Evolutionary conservation across 225 moss, liverwort and hornwort species (phyloP), one percentile per base, ranked within the genome.

Genomic region (Thuidium tamariscinum): DNA sequence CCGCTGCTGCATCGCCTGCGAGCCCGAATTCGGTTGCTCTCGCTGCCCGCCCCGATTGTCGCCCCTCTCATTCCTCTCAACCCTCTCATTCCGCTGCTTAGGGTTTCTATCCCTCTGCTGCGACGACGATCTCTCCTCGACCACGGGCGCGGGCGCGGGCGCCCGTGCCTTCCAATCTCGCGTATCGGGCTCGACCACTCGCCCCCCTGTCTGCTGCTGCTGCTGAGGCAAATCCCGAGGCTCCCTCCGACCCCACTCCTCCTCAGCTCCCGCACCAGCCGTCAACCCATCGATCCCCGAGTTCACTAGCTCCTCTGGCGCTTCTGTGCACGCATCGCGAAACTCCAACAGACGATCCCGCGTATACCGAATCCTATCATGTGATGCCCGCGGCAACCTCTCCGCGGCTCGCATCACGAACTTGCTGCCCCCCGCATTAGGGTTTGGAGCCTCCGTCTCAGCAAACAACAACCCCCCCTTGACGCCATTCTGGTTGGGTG

Each of bases 91-190:
- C 60, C 89, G 84, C 87, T 74, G 92, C 94, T 89, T 93, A 88
- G 74, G 93, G 87, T 88, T 94, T 81, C 90, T 89, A 3, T 96
- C 94, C 69, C 92, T 91, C 89, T 94, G 94, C 87, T 85, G 89
- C 52, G 91, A 79, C 44, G 92, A 85, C 8, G 89, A 85, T 83
- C 89, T 91, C 48, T 91, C 91, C 65, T 91, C 91, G 44, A 72
- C 74, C 34, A 68, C 91, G 2, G 93, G 76, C 85, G 86, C 44
- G 32, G 87, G 57, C 7, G 87, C 26, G 42, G 87, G 85, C 78
- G 91, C 89, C 36, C 91, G 87, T 0, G 88, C 9, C 86, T 89
- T 87, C 91, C 91, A 91, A 71, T 91, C 91, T n/a, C 91, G 61
- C 27, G 83, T 81, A 48, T 91, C 91, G 14, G 88, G 52, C 63